phyloP scores from a whole-genome alignment of 176 grass and related monocot genomes.

The Bromus sterilis region DNA sequence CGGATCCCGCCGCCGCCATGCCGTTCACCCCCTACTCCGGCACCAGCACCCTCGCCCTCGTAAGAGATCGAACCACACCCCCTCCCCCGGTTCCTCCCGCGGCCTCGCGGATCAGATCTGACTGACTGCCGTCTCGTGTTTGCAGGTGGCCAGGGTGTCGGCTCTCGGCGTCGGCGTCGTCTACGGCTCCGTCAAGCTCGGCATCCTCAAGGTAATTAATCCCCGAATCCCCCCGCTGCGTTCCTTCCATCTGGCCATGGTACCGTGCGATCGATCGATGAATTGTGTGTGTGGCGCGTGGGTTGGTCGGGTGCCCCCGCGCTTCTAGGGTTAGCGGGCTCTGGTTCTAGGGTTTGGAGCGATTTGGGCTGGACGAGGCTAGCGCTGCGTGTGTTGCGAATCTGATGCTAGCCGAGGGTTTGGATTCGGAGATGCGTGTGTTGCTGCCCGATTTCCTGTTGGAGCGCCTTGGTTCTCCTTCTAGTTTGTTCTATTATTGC shows the following conservation, averaged over 20 bases:
- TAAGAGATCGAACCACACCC: not conserved
- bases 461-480: not conserved
- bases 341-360: too few species aligned
- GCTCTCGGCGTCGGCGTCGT: slow-evolving; percentile 62
- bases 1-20: slow-evolving; percentile 29
- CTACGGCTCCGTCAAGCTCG: slow-evolving; percentile 85
- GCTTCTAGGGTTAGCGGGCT: not conserved
- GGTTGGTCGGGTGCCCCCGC: too few species aligned
- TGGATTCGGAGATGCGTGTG: not conserved
- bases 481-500: not conserved
- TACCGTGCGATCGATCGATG: not conserved
- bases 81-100: not conserved
- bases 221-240: too few species aligned
- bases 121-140: not conserved
- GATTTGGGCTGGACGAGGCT: too few species aligned
- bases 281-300: too few species aligned
- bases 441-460: not conserved
- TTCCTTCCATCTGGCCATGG: not conserved
- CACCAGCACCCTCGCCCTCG: slow-evolving; percentile 80
- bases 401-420: too few species aligned
- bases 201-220: slow-evolving; percentile 52
- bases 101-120: slow-evolving; percentile 14
- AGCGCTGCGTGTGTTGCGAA: too few species aligned
- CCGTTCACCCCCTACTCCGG: slow-evolving; percentile 81
- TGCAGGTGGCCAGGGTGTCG: slow-evolving; percentile 74